Evolutionary conservation across 2,329 filamentous ascomycete species (phyloP), one percentile per base, ranked within the genome.

Genomic region (Cordyceps farinosa): DNA sequence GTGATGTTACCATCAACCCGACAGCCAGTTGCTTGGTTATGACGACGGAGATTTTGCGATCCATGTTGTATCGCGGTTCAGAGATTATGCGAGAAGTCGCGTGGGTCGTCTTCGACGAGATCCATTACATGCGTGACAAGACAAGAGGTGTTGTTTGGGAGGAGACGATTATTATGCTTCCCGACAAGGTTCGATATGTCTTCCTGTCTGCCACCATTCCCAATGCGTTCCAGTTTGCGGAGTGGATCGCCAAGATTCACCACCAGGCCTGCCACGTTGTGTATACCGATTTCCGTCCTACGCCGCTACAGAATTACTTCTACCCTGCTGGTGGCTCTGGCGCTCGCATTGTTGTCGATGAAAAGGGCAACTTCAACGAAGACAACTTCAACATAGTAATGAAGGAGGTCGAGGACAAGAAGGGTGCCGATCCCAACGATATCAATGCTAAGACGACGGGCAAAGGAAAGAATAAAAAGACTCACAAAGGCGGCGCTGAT

Each of bases 71-170:
- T 77, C 87, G 95, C 69, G 95, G 95, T 65, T 98, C 95, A 0
- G 95, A 99, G 79, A 98, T 99, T 68, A 99, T 99, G 94, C 92
- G 95, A 69, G 95, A 99, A 79, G 96, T 99, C 1, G 93, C 90
- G 15, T 99, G 95, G 95, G 96, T 99, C 1, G 82, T 99, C 2
- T 99, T 99, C 70, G 95, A 99, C 77, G 95, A 99, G 77, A 96
- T 99, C 66, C 95, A 99, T 77, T 99, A 99, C 78, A 89, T 99
- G 87, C 88, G 95, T 72, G 95, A 99, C 77, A 96, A 96, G 77
- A 85, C 87, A 57, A 86, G 95, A 77, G 95, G 95, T 80, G 95
- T 99, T 0, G 95, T 99, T 2, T 99, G 95, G 95, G 95, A 99
- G 76, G 95, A 99, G 80, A 98, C 95, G 45, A 98, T 99, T 73